Percentiles rank a stretch among this genome's conserved stretches.
Conservation (phyloP, 2,329 filamentous ascomycete genomes). For the Teratosphaeria gauchensis region DNA sequence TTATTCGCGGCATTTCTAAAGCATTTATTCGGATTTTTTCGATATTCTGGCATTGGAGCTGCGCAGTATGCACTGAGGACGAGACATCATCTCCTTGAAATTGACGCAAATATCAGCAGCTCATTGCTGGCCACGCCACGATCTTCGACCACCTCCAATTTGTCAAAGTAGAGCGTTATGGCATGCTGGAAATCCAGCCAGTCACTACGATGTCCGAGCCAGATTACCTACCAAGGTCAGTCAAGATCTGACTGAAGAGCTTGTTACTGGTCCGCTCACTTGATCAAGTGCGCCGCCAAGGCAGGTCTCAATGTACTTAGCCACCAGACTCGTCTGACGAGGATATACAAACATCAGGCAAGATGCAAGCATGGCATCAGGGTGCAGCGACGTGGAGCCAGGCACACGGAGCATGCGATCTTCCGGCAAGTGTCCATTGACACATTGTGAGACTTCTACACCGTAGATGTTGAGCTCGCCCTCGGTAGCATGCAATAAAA, state of each 20-base stretch:
- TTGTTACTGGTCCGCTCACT: not conserved
- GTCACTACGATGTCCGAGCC: conserved; percentile 35
- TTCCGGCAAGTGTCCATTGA: conserved; percentile 37
- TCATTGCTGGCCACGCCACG: conserved; percentile 11
- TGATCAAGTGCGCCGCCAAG: conserved; percentile 21
- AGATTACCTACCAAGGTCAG: conserved; percentile 23
- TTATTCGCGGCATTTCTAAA: not conserved
- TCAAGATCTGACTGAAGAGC: not conserved
- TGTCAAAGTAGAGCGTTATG: conserved; percentile 5
- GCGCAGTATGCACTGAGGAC: not conserved
- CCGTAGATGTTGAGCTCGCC: conserved; percentile 30
- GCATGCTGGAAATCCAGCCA: conserved; percentile 24
- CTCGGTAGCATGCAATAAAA: conserved; percentile 27
- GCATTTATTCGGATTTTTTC: not conserved
- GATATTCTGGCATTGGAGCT: not conserved
- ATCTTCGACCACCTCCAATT: conserved; percentile 6
- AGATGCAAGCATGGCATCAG: conserved; percentile 31
- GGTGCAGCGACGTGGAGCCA: conserved; percentile 36
- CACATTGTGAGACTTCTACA: conserved; percentile 38
- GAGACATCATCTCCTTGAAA: not conserved
- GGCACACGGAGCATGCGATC: conserved; percentile 34
- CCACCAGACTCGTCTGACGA: conserved; percentile 36
- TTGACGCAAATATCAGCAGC: conserved; percentile 11
- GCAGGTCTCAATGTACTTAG: conserved; percentile 34
- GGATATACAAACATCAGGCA: conserved; percentile 48